Base-by-base conservation (phyloP, 352 stramenopile genomes). In the Globisporangium spiculum region DNA sequence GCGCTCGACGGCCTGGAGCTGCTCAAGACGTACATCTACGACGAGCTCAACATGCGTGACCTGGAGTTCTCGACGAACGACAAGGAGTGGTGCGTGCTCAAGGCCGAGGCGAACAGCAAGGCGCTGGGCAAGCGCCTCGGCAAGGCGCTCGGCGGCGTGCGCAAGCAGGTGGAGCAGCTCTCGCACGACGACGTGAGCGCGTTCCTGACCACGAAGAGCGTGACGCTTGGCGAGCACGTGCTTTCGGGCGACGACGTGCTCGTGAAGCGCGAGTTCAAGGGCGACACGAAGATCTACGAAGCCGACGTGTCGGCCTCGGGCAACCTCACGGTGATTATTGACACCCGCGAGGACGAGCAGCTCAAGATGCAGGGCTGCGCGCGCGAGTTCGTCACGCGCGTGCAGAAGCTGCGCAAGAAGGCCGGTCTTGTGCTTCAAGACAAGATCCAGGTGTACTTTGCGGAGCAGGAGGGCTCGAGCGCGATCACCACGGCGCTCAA, bases 331-430 rank as follows among this genome's bases (percentile, higher is more conserved):
- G 93, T 99, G 27, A 91, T 97, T 38, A 89, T 99, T 60, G 96
- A 99, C 77, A 98, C 88, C 30, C 93, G 91, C 34, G 88, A 98
- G 75, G 96, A 99, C 76, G 94, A 99, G 67, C 81, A 97, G 66
- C 94, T 99, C 16, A 92, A 98, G 63, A 83, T 88, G 66, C 89
- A 98, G 66, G 97, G 96, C 59, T 92, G 90, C 66, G 92, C 97
- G 3, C 94, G 98, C 68, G 97, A 99, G 75, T 87, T 99, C 57
- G 97, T 99, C 67, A 99, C 98, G 71, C 91, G 94, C 48, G 96
- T 99, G 71, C 98, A 99, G 78, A 99, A 99, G 80, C 81, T 99
- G 60, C 88, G 98, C 46, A 99, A 99, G 83, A 95, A 91, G 72
- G 91, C 96, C 16, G 97, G 97, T 6, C 82, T 99, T 6, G 91